Evolutionary conservation across 495 filamentous ascomycete species (phyloP).

Genomic region (Tuber borchii): DNA sequence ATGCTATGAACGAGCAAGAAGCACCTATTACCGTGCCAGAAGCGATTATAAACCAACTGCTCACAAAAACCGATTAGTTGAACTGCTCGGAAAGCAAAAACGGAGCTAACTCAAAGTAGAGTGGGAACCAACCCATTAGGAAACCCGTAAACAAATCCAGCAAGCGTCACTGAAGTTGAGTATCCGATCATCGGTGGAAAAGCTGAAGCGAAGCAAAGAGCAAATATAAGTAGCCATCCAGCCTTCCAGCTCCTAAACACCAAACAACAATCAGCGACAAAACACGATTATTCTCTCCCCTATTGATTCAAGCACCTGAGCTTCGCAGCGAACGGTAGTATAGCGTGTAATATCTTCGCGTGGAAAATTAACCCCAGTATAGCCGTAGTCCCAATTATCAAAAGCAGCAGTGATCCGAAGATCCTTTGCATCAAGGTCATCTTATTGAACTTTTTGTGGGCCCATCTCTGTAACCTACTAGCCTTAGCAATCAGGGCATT

Average conservation of each 20-base stretch:
- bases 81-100: conserved; percentile 15
- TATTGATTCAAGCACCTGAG: conserved; percentile 22
- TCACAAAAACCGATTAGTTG: conserved; percentile 1
- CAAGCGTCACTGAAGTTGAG: conserved; percentile 72
- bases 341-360: conserved; percentile 36
- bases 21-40: conserved; percentile 71
- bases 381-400: conserved; percentile 15
- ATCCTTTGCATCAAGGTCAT: conserved; percentile 37
- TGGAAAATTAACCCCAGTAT: conserved; percentile 39
- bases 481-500: conserved; percentile 12
- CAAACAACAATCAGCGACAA: not conserved
- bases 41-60: conserved; percentile 69
- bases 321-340: conserved; percentile 33
- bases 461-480: conserved; percentile 33
- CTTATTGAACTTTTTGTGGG: conserved; percentile 26
- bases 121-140: conserved; percentile 54
- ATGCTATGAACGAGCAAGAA: conserved; percentile 69
- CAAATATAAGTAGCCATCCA: conserved; percentile 76
- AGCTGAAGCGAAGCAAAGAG: conserved; percentile 65
- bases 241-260: conserved; percentile 39
- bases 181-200: conserved; percentile 93
- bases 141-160: conserved; percentile 91
- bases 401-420: conserved; percentile 24
- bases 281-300: not conserved
- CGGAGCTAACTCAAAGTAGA: conserved; percentile 43